Base-by-base conservation (phyloP, 1,139 yeast genomes). In the Scheffersomyces insectosa region DNA sequence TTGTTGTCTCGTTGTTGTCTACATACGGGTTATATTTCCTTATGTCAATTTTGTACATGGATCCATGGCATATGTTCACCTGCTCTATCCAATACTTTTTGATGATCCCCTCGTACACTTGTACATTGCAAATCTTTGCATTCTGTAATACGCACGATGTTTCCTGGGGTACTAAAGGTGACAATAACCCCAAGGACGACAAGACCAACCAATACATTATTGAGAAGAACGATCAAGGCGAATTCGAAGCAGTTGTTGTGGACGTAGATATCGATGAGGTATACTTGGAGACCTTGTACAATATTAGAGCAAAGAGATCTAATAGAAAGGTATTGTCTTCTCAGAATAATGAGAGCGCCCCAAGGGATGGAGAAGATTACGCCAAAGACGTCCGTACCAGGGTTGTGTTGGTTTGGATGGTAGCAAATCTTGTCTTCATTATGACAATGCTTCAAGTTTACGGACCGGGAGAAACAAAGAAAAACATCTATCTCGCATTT, bases 121-220 rank as follows among this genome's bases (percentile, higher is more conserved):
- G 96, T 66, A 86, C 97, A 1, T 72, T 90, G 48, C 97, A 90
- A 65, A 88, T 90, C 44, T 90, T 88, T 68, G 97, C 98, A 1
- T 88, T 89, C 64, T 90, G 98, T 68, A 90, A 90, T 61, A 89
- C 96, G 4, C 97, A 90, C 67, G 97, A 90, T 72, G 96, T 90
- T 41, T 86, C 96, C 0, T 91, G 97, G 97, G 97, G 97, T 66
- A 91, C 97, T 0, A 90, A 90, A 62, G 97, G 97, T 52, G 96
- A 91, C 49, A 87, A 85, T 51, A 81, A 82, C 50, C 86, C 84
- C 39, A 75, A 82, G 12, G 82, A 82, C 55, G 79, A 74, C 48
- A 64, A 60, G 42, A 48, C 58, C 12, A 72, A 73, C 43, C 77
- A 70, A 48, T 75, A 75, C 48, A 70, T 73, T 42, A 72, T 75